Percentiles rank a stretch among this genome's conserved stretches.
Conservation (phyloP, 495 filamentous ascomycete species). For the Neurospora terricola region DNA sequence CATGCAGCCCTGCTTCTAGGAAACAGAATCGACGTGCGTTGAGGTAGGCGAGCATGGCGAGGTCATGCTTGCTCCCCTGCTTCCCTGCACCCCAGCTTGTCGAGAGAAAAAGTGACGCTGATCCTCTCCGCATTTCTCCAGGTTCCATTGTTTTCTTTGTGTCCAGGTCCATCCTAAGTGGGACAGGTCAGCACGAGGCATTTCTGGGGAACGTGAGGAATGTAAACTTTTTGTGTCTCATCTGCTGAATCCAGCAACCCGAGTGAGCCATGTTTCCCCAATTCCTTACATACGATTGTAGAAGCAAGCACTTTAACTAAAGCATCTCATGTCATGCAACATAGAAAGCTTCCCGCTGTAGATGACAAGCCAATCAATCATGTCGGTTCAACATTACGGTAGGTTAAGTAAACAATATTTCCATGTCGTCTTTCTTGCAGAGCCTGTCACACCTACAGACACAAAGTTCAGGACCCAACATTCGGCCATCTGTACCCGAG, state of each 20-base stretch:
- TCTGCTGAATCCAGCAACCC: neutral
- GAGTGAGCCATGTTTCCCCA: neutral
- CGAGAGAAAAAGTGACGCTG: neutral
- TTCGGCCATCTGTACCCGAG: neutral
- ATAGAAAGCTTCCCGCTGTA: neutral
- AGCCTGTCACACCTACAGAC: neutral
- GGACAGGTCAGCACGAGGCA: neutral
- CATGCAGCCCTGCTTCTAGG: neutral
- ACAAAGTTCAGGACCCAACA: neutral
- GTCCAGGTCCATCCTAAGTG: neutral
- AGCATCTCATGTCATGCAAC: neutral
- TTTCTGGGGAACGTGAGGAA: neutral
- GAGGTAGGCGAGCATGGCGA: neutral
- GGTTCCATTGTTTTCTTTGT: neutral
- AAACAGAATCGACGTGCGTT: neutral
- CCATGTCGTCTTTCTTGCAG: neutral
- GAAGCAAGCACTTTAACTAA: neutral
- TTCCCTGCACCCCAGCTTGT: neutral
- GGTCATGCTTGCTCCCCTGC: neutral
- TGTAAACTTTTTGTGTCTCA: neutral
- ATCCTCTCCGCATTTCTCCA: neutral
- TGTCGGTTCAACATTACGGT: neutral
- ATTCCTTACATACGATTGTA: neutral
- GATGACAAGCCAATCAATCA: neutral
- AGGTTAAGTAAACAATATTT: neutral